A percentile compares a stretch with the other conserved stretches of the same genome.
phyloP scores from a whole-genome alignment of 208 protist genomes.

The Trichomonas vaginalis region DNA sequence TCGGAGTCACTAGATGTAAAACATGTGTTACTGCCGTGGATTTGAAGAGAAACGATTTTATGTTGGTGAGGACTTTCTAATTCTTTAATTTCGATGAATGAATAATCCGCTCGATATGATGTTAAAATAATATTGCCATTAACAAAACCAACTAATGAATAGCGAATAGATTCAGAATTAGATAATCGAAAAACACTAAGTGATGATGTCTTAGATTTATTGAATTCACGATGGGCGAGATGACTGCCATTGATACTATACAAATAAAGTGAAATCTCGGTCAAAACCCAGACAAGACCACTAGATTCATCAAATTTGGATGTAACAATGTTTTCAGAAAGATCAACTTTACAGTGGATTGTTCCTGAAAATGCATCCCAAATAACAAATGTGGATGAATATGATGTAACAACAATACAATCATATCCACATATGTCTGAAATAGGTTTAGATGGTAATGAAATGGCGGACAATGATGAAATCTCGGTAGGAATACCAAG shows the following conservation, averaged over 20 bases:
- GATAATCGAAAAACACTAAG: background rate
- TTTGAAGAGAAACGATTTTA: background rate
- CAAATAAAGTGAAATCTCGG: background rate
- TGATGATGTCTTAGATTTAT: background rate
- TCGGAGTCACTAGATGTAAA: background rate
- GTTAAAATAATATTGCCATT: background rate
- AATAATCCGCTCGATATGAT: background rate
- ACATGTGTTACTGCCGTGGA: background rate
- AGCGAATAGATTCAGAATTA: background rate
- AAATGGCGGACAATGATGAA: background rate
- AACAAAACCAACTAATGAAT: background rate
- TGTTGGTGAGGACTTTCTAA: background rate
- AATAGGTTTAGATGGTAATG: background rate
- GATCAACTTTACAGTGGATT: background rate
- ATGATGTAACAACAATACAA: background rate
- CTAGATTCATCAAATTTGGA: background rate
- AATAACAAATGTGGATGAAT: background rate
- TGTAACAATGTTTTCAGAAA: background rate
- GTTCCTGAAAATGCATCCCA: background rate
- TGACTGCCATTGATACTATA: background rate
- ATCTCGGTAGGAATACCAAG: background rate
- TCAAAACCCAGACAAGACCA: background rate
- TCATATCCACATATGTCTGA: background rate
- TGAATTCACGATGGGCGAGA: background rate
- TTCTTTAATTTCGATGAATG: background rate